A percentile compares a stretch with the other conserved stretches of the same genome.
Conservation (phyloP, 352 stramenopile species). For the Globisporangium cystogenes region DNA sequence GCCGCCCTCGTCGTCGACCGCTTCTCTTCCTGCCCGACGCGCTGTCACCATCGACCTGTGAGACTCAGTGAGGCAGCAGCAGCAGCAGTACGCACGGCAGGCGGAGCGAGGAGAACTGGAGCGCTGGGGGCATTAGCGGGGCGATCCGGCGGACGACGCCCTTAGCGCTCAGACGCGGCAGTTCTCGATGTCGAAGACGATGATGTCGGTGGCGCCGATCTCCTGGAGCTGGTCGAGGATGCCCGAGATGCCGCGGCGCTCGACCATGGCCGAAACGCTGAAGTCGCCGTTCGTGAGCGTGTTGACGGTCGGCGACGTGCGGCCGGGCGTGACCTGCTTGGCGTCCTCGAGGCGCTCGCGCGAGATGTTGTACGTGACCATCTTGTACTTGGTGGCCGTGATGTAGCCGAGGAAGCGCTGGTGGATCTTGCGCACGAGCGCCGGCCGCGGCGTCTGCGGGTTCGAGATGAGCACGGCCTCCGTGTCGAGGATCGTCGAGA, state of each 20-base stretch:
- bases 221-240: conserved; percentile 96
- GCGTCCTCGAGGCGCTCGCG: conserved; percentile 85
- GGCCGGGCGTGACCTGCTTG: conserved; percentile 91
- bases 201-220: conserved; percentile 96
- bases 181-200: conserved; percentile 95
- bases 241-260: conserved; percentile 84
- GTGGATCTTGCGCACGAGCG: conserved; percentile 80
- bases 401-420: conserved; percentile 96
- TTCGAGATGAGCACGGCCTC: conserved; percentile 93
- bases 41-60: conserved; percentile 12
- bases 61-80: neutral
- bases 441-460: conserved; percentile 61
- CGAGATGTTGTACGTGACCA: conserved; percentile 98
- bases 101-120: neutral
- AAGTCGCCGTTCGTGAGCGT: conserved; percentile 81
- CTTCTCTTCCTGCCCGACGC: conserved; percentile 1
- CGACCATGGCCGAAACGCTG: conserved; percentile 91
- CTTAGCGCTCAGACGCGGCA: conserved; percentile 86
- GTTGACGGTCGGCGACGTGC: conserved; percentile 93
- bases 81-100: neutral
- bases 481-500: conserved; percentile 91
- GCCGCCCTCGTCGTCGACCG: neutral
- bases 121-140: too few species aligned
- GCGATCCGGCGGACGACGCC: too few species aligned
- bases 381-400: conserved; percentile 96